Conservation (phyloP, 768 basidiomycete genomes). For the Lactarius sp. region DNA sequence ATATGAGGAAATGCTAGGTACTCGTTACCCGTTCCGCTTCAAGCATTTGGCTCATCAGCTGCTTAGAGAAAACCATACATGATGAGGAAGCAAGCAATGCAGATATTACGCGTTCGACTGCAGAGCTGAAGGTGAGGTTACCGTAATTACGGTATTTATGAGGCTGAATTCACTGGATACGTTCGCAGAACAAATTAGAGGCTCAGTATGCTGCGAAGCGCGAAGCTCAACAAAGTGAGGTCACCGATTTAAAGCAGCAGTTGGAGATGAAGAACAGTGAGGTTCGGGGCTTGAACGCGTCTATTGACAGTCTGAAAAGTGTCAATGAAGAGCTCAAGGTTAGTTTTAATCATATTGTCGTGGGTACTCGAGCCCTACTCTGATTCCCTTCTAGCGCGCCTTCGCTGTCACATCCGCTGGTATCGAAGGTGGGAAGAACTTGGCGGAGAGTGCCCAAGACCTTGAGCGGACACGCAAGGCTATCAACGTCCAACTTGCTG, state of each 20-base stretch:
- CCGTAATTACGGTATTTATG: slow-evolving; percentile 26
- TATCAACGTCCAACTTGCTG: slow-evolving; percentile 95
- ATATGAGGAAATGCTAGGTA: slow-evolving; percentile 94
- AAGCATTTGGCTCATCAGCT: slow-evolving; percentile 8
- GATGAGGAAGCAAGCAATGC: slow-evolving; percentile 84
- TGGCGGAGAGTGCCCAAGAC: slow-evolving; percentile 96
- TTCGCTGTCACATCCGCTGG: slow-evolving; percentile 96
- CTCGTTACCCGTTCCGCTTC: slow-evolving; percentile 29
- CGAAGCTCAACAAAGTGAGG: slow-evolving; percentile 82
- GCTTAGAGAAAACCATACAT: slow-evolving; percentile 82
- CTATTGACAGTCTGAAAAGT: slow-evolving; percentile 89
- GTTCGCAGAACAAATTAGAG: slow-evolving; percentile 80
- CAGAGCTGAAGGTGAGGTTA: slow-evolving; percentile 76
- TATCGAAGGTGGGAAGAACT: slow-evolving; percentile 93
- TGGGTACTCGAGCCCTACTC: slow-evolving; percentile 17
- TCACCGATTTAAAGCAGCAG: slow-evolving; percentile 82
- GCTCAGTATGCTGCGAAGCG: slow-evolving; percentile 90
- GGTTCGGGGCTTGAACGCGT: slow-evolving; percentile 74
- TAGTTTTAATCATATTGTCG: slow-evolving; percentile 23
- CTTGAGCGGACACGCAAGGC: slow-evolving; percentile 94
- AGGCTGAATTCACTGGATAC: slow-evolving; percentile 22
- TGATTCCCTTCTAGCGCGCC: slow-evolving; percentile 62
- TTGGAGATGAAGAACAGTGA: slow-evolving; percentile 81
- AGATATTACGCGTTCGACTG: slow-evolving; percentile 77
- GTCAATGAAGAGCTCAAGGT: slow-evolving; percentile 99